A percentile compares a stretch with the other conserved stretches of the same genome.
Evolutionary conservation across 129 eudicot species (phyloP).

Genomic region (carrot (Daucus carota)): DH1_v3.0 NC_030385.2:35291501-35292000

Average conservation of each 20-base stretch:
- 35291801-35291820: background rate
- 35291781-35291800: constrained; percentile 48
- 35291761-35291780: constrained; percentile 50
- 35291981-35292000: too few species aligned
- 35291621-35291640: too few species aligned
- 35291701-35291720: constrained; percentile 86
- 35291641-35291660: background rate
- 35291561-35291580: background rate
- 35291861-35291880: too few species aligned
- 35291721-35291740: constrained; percentile 48
- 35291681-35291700: constrained; percentile 66
- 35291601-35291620: too few species aligned
- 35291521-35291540: background rate
- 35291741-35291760: constrained; percentile 15
- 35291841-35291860: too few species aligned
- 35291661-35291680: constrained; percentile 38
- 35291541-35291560: background rate
- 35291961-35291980: too few species aligned
- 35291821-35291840: background rate
- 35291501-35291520: too few species aligned
- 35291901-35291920: too few species aligned
- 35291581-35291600: background rate
- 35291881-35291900: too few species aligned
- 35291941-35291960: too few species aligned
- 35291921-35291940: too few species aligned